Evolutionary conservation across 441 rosid species (phyloP), one percentile per base, ranked within the genome.

Genomic region (Aquilaria agallochum): DNA sequence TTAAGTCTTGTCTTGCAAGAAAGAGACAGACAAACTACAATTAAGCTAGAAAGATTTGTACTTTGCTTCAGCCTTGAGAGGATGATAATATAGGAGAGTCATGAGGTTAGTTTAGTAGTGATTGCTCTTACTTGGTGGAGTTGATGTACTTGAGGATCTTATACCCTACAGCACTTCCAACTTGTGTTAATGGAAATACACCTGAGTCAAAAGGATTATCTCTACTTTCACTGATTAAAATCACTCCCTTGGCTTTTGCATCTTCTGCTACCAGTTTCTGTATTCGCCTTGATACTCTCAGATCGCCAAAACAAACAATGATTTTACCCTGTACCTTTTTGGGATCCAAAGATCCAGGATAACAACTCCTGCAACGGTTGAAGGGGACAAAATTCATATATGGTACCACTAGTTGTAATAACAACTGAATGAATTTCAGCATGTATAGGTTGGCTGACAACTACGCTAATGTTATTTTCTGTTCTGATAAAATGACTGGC

Each of bases 201-300:
- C 81, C 95, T 10, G 88, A 86, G 73, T 86, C 88, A 50, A 80
- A 81, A 59, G 93, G 91, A 13, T 65, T 68, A 15, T 69, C 78
- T 63, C 64, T 69, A 27, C 58, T 68, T 36, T 71, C 74, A 55
- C 72, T 64, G 46, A 90, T 68, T 73, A 90, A 60, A 56, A 90
- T 83, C 80, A 90, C 27, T 46, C 97, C 97, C 53, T 76, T 78
- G 11, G 85, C 85, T 71, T 72, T 60, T 11, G 84, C 86, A 73
- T 88, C 97, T 70, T 88, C 83, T 5, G 71, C 83, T 20, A 90
- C 93, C 49, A 81, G 50, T 76, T 78, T 86, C 75, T 77, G 77
- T 15, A 79, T 73, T 65, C 47, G 57, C 48, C 75, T 78, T 5
- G 95, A 47, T 40, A 69, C 32, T 12, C 57, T 50, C 20, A 63